Conservation (phyloP, 176 grass and related monocot genomes). For the Avena sativa region DNA sequence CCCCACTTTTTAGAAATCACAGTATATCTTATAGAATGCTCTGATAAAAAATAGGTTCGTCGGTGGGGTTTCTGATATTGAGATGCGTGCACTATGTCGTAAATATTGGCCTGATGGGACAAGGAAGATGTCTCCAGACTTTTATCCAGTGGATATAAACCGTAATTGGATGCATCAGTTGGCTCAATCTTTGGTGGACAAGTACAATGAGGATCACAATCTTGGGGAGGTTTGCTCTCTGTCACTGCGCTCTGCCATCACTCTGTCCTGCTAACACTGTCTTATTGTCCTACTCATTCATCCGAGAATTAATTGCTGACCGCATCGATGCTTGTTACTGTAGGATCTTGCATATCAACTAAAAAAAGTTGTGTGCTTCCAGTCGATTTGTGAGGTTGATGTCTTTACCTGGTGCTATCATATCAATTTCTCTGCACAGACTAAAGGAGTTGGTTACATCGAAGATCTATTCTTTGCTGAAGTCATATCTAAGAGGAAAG, state of each 20-base stretch:
- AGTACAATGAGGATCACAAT: not conserved
- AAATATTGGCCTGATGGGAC: not conserved
- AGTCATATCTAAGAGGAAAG: not conserved
- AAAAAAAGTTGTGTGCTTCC: not conserved
- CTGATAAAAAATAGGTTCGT: not conserved
- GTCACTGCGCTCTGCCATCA: not conserved
- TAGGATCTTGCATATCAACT: conserved; percentile 18
- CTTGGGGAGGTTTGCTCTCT: not conserved
- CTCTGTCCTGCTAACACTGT: not conserved
- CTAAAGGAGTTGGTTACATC: not conserved
- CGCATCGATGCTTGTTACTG: not conserved
- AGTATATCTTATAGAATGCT: not conserved
- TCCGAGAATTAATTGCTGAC: not conserved
- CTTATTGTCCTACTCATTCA: conserved; percentile 1
- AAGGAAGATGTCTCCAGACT: not conserved
- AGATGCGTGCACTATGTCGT: not conserved
- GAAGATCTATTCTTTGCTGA: not conserved
- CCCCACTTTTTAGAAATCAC: not conserved
- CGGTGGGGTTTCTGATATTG: not conserved
- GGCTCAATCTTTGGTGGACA: not conserved
- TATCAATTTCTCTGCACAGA: not conserved
- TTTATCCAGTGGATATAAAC: not conserved
- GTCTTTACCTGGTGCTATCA: not conserved
- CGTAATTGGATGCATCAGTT: not conserved
- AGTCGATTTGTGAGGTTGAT: not conserved